Conservation (phyloP, 179 eudicot genomes). For the Heliamphora pulchella region DNA sequence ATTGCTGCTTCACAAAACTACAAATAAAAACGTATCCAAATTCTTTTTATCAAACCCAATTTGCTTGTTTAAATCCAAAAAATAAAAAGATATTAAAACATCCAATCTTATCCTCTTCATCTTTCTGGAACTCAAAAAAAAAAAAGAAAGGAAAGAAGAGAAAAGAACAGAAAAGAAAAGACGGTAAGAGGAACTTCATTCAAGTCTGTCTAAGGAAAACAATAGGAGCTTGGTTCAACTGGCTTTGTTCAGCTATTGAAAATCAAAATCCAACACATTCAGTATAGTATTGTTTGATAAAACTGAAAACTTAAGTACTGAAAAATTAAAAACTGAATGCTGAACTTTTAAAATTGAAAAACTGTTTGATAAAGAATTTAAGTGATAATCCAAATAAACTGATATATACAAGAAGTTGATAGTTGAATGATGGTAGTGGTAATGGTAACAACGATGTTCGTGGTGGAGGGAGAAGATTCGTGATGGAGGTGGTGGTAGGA, state of each 20-base stretch:
- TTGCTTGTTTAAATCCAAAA: neutral
- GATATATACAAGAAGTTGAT: too few relatives aligned
- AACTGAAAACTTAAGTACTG: too few relatives aligned
- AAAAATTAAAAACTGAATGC: too few relatives aligned
- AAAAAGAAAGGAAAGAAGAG: neutral
- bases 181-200: neutral
- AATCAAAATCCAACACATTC: neutral
- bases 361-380: too few relatives aligned
- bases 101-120: neutral
- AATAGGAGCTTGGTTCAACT: neutral
- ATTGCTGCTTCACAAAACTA: conserved; percentile 71
- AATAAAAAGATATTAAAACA: neutral
- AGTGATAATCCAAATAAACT: too few relatives aligned
- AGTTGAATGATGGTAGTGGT: too few relatives aligned
- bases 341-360: too few relatives aligned
- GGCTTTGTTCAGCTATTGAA: neutral
- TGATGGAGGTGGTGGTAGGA: too few relatives aligned
- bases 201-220: neutral
- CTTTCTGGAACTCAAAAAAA: neutral
- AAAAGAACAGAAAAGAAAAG: too few relatives aligned
- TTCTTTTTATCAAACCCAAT: neutral
- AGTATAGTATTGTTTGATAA: neutral
- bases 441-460: too few relatives aligned
- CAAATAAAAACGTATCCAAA: neutral
- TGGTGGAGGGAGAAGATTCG: too few relatives aligned